Evolutionary conservation across 371 early-diverging fungal species (phyloP).

Genomic region (Gilbertella persicaria): DNA sequence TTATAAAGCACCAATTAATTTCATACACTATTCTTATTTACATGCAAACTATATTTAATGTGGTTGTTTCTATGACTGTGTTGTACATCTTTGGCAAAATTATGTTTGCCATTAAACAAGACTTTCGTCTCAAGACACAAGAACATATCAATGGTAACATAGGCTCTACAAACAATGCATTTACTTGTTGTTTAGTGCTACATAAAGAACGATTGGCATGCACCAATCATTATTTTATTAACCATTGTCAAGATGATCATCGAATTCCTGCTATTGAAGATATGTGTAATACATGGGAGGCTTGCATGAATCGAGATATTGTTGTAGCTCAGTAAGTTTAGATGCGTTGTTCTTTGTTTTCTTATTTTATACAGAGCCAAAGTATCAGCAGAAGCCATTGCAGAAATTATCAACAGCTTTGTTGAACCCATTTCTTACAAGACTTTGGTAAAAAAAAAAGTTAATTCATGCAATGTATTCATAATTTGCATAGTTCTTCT

Average conservation of each 20-base stretch:
- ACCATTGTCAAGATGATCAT: slow-evolving; percentile 70
- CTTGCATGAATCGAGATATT: slow-evolving; percentile 75
- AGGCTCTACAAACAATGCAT: not conserved
- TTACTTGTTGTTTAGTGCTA: slow-evolving; percentile 35
- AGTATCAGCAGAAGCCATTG: slow-evolving; percentile 79
- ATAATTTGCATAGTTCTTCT: slow-evolving; percentile 5
- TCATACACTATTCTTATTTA: slow-evolving; percentile 44
- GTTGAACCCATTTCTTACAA: slow-evolving; percentile 83
- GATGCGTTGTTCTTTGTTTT: not conserved
- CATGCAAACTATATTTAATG: slow-evolving; percentile 63
- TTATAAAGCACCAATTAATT: slow-evolving; percentile 25
- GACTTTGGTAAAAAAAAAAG: slow-evolving; percentile 58
- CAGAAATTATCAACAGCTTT: slow-evolving; percentile 79
- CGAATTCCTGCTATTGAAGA: slow-evolving; percentile 81
- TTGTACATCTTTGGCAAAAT: slow-evolving; percentile 61
- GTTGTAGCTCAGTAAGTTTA: slow-evolving; percentile 57
- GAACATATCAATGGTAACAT: slow-evolving; percentile 60
- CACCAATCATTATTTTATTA: slow-evolving; percentile 67
- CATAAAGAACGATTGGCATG: slow-evolving; percentile 70
- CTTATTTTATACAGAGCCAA: slow-evolving; percentile 46
- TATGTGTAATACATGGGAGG: slow-evolving; percentile 78
- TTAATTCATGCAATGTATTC: not conserved
- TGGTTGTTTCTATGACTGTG: slow-evolving; percentile 51
- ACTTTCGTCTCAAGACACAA: slow-evolving; percentile 67
- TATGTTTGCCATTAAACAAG: slow-evolving; percentile 63